Base-by-base conservation (phyloP, 164 flowering plant species). In the Magnolia sinica region DNA sequence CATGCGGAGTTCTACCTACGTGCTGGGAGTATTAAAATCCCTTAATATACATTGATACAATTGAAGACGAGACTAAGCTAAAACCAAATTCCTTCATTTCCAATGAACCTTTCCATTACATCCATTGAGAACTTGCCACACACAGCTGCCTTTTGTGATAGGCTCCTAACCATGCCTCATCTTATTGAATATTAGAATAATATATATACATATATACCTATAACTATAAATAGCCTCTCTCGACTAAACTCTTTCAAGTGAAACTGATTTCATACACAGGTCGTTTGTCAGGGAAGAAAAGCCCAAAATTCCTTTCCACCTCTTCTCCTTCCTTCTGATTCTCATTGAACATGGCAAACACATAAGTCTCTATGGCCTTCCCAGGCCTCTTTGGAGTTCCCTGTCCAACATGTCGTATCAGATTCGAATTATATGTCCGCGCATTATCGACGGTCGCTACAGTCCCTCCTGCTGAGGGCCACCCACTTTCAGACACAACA, bases 341-440 rank as follows among this genome's bases (percentile, higher is more conserved):
- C 75, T 82, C 84, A 76, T 82, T 78, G 69, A 82, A 82, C 78
- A 82, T 70, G 6, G 82, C 80, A 76, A 82, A 82, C 11, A 82
- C 18, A 16, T 82, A 82, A 64, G 84, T 71, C 69, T 76, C 80
- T 55, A 79, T 74, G 23, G 78, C 55, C 76, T 55, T 72, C 22
- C 77, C 73, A 11, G 81, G 77, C 65, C 55, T 82, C 73, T 64
- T 82, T 0, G 84, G 84, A 11, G 82, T 79, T 0, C 84, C 84
- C 19, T 24, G 61, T 1, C 52, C 10, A 69, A 71, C 84, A 79
- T 82, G 82, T 4, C 68, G 22, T 58, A 76, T 79, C 64, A 82
- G 45, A 55, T 78, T 78, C 13, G 69, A 64, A 52, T 77, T 77
- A 10, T 81, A 81, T 1, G 80, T 77, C 52, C 29, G 49, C 1